phyloP scores from a whole-genome alignment of 257 asterid genomes.

The Fraxinus pennsylvanica region DNA sequence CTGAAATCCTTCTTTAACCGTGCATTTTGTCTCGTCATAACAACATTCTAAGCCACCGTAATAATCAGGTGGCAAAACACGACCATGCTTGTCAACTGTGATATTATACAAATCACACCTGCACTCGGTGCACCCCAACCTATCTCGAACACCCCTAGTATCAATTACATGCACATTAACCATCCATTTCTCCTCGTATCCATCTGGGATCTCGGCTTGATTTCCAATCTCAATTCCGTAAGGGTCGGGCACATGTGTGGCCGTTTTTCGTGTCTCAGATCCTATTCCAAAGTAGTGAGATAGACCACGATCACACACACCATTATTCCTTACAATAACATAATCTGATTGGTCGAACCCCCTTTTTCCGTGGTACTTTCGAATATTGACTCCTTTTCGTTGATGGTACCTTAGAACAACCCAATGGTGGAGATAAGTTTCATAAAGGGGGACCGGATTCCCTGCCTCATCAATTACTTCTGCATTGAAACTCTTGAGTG shows the following conservation, averaged over 20 bases:
- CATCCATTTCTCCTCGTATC: conserved; percentile 71
- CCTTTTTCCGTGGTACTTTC: neutral
- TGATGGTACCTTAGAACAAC: conserved; percentile 47
- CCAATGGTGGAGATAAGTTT: conserved; percentile 87
- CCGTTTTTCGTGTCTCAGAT: conserved; percentile 77
- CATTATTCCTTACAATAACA: conserved; percentile 42
- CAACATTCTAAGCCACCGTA: conserved; percentile 76
- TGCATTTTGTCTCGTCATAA: conserved; percentile 60
- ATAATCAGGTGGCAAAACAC: conserved; percentile 36
- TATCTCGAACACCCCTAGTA: conserved; percentile 69
- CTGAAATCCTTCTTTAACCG: conserved; percentile 45
- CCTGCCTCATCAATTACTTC: conserved; percentile 70
- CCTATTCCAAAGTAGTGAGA: conserved; percentile 82
- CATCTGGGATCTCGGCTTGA: conserved; percentile 53
- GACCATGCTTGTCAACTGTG: conserved; percentile 45
- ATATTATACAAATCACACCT: conserved; percentile 70
- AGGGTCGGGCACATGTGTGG: conserved; percentile 63
- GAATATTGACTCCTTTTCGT: conserved; percentile 28
- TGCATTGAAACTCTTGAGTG: conserved; percentile 57
- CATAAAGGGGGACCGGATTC: conserved; percentile 63
- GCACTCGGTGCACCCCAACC: conserved; percentile 80
- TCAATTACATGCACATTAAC: conserved; percentile 85
- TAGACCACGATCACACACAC: conserved; percentile 55
- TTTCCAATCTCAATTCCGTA: conserved; percentile 74
- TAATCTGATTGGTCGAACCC: conserved; percentile 39